These are phyloP conservation scores for Diaporthe destruens DNA, from an alignment of 2,329 filamentous ascomycete species.

Conservation along the genomic window DNA sequence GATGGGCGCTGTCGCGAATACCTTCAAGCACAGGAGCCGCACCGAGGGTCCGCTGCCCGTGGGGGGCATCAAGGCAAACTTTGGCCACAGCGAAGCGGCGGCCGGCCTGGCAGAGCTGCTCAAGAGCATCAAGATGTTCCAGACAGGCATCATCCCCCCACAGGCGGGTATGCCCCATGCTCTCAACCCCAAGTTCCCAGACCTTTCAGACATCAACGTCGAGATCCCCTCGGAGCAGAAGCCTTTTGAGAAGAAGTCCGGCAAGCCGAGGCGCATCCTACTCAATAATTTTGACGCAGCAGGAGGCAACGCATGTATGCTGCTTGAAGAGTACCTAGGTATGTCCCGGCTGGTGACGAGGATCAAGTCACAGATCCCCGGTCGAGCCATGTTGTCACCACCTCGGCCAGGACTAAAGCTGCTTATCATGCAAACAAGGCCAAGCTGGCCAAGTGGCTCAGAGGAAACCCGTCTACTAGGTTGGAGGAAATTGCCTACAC, in stretches of 20 bases:
- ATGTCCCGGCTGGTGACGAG: conserved; percentile 44
- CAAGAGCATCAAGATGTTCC: conserved; percentile 71
- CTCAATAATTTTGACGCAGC: conserved; percentile 76
- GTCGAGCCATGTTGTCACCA: conserved; percentile 62
- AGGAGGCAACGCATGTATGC: conserved; percentile 73
- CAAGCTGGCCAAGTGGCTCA: conserved; percentile 54
- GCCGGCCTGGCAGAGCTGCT: conserved; percentile 66
- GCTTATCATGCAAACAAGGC: conserved; percentile 67
- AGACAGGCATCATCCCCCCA: conserved; percentile 68
- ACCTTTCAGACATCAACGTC: conserved; percentile 57
- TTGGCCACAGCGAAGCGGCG: conserved; percentile 69
- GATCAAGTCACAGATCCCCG: conserved; percentile 57
- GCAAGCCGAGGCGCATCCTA: conserved; percentile 56
- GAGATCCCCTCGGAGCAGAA: conserved; percentile 63
- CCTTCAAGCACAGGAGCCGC: conserved; percentile 23
- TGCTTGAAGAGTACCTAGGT: conserved; percentile 69
- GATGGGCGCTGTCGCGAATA: conserved; percentile 39
- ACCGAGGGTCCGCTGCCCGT: conserved; percentile 59
- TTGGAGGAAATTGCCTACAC: conserved; percentile 71
- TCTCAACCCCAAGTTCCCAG: conserved; percentile 56
- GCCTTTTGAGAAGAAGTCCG: conserved; percentile 57
- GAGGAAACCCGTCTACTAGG: conserved; percentile 60
- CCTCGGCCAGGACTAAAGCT: conserved; percentile 61
- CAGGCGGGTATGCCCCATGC: conserved; percentile 72
- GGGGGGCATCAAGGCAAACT: conserved; percentile 69